phyloP scores from a whole-genome alignment of 352 stramenopile genomes.

The Globisporangium recalcitrans region DNA sequence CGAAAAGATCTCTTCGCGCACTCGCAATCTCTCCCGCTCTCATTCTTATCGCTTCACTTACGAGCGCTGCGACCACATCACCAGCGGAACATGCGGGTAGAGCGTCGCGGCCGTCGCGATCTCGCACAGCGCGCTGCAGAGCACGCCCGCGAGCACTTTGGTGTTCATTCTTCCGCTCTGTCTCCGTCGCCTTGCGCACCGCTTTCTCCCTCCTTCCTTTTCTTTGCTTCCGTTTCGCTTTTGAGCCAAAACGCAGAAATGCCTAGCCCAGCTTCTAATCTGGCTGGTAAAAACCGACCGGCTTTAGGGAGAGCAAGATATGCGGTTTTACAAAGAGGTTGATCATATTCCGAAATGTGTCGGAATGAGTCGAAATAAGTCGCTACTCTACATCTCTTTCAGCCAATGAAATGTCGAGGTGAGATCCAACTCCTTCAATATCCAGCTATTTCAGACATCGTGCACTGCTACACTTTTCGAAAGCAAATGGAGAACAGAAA shows the following conservation, averaged over 20 bases:
- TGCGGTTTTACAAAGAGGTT: too few species aligned
- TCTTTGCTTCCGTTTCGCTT: constrained; percentile 18
- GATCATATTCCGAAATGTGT: too few species aligned
- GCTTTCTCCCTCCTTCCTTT: constrained; percentile 21
- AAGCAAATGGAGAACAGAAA: too few species aligned
- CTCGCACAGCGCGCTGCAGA: constrained; percentile 25
- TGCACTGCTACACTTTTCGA: too few species aligned
- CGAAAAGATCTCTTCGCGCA: constrained; percentile 1
- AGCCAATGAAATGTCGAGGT: too few species aligned
- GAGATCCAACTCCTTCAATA: too few species aligned
- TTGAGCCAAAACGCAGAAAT: neutral
- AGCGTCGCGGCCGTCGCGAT: constrained; percentile 20
- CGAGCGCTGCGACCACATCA: constrained; percentile 65
- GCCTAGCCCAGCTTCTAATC: too few species aligned
- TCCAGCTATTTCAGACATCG: too few species aligned
- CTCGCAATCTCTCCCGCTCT: neutral
- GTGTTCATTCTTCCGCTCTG: constrained; percentile 24
- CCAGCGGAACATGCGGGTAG: constrained; percentile 48
- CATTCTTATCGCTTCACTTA: constrained; percentile 25
- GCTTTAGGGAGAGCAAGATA: too few species aligned
- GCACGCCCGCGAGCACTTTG: constrained; percentile 12
- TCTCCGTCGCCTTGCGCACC: constrained; percentile 4
- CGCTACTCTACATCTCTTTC: too few species aligned
- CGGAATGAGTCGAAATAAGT: too few species aligned
- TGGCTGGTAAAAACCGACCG: too few species aligned